Percentiles rank a stretch among this genome's conserved stretches.
Conservation (phyloP, 2,329 filamentous ascomycete species). For the Colletotrichum spinosum region DNA sequence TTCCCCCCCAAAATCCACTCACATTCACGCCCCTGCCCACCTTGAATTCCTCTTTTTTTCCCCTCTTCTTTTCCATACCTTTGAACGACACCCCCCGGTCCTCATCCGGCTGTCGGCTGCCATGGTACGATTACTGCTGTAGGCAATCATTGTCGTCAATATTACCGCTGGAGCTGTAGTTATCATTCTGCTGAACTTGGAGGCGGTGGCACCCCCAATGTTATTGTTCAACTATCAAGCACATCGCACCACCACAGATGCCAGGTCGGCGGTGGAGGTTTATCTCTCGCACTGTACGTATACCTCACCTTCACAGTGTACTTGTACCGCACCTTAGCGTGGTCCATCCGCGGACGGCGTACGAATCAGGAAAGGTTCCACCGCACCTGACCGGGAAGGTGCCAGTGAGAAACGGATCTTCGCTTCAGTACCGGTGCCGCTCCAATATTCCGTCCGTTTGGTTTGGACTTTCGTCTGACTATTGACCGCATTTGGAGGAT, state of each 20-base stretch:
- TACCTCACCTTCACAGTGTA: not conserved
- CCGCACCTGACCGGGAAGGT: slow-evolving; percentile 5
- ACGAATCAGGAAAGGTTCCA: slow-evolving; percentile 29
- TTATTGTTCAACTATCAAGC: too few relatives aligned
- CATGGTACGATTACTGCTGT: too few relatives aligned
- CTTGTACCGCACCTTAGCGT: not conserved
- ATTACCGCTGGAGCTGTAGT: too few relatives aligned
- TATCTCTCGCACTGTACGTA: slow-evolving; percentile 25
- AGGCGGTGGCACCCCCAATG: too few relatives aligned
- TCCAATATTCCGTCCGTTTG: not conserved
- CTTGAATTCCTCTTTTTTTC: not conserved
- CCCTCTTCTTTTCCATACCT: slow-evolving; percentile 15
- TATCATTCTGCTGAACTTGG: too few relatives aligned
- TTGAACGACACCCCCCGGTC: too few relatives aligned
- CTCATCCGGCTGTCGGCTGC: too few relatives aligned
- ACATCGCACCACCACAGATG: slow-evolving; percentile 16
- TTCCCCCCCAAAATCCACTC: not conserved
- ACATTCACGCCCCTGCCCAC: not conserved
- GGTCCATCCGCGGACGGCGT: slow-evolving; percentile 18
- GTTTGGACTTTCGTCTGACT: not conserved
- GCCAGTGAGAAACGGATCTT: slow-evolving; percentile 8
- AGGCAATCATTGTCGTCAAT: too few relatives aligned
- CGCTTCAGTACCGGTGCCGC: not conserved
- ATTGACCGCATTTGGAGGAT: too few relatives aligned
- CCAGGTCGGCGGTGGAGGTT: slow-evolving; percentile 3